phyloP scores from a whole-genome alignment of 108 stramenopile species.

The Licmophora abbreviata region DNA sequence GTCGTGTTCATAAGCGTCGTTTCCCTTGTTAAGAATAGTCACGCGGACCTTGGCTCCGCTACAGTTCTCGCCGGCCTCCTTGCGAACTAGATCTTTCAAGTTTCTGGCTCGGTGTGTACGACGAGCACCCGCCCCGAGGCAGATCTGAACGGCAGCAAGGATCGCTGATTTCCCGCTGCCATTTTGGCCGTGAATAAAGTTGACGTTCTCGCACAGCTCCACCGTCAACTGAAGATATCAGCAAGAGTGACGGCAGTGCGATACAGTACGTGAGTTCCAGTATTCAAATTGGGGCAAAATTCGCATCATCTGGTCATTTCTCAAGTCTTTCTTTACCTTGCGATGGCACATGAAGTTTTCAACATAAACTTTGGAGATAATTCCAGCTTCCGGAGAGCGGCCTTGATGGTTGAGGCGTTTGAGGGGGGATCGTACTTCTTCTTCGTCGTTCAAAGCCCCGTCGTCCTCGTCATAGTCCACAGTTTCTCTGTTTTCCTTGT shows the following conservation, averaged over 20 bases:
- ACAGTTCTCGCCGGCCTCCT: slow-evolving; percentile 46
- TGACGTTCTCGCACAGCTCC: slow-evolving; percentile 83
- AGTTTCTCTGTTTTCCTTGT: not conserved
- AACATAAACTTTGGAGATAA: slow-evolving; percentile 66
- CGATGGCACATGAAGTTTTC: slow-evolving; percentile 97
- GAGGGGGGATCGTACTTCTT: not conserved
- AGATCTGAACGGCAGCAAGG: slow-evolving; percentile 93
- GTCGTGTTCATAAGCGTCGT: slow-evolving; percentile 81
- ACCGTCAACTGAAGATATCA: no score
- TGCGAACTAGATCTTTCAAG: slow-evolving; percentile 79
- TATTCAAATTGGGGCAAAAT: slow-evolving; percentile 8
- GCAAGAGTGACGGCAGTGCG: no score
- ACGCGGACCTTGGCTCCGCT: slow-evolving; percentile 72
- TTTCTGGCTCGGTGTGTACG: slow-evolving; percentile 82
- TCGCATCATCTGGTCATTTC: slow-evolving; percentile 2
- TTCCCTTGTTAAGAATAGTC: slow-evolving; percentile 80
- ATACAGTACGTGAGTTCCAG: not conserved
- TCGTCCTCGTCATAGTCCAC: slow-evolving; percentile 10
- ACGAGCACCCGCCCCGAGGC: slow-evolving; percentile 87
- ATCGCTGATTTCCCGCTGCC: slow-evolving; percentile 93
- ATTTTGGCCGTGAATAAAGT: slow-evolving; percentile 94
- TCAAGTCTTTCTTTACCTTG: slow-evolving; percentile 52
- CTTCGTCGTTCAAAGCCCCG: slow-evolving; percentile 3
- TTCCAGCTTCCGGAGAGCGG: slow-evolving; percentile 50
- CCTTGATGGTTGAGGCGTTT: slow-evolving; percentile 18